phyloP scores from a whole-genome alignment of 2,329 filamentous ascomycete species.

The Phyllosticta capitalensis region DNA sequence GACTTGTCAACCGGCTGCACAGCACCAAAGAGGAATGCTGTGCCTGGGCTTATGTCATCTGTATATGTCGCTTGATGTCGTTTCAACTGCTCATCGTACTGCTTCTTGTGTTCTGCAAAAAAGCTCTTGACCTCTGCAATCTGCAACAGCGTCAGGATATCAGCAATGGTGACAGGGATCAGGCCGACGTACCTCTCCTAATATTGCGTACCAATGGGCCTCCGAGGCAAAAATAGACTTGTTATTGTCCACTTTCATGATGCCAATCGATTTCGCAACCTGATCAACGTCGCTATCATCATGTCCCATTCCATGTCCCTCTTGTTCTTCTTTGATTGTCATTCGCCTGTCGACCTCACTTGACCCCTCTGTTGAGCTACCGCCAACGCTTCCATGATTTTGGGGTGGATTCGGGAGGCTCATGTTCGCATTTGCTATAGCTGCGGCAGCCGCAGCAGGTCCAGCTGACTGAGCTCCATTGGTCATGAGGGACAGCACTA shows the following conservation, averaged over 20 bases:
- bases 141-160: constrained; percentile 28
- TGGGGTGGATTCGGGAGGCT: constrained; percentile 20
- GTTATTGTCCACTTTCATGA: constrained; percentile 45
- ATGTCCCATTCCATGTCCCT: constrained; percentile 20
- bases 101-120: constrained; percentile 77
- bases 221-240: constrained; percentile 41
- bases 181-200: constrained; percentile 36
- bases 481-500: constrained; percentile 91
- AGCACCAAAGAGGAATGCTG: constrained; percentile 70
- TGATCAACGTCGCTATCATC: constrained; percentile 55
- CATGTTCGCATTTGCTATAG: constrained; percentile 34
- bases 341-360: constrained; percentile 51
- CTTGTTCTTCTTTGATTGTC: constrained; percentile 42
- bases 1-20: constrained; percentile 58
- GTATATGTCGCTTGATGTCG: constrained; percentile 61
- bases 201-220: constrained; percentile 44
- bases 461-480: constrained; percentile 60
- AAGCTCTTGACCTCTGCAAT: constrained; percentile 92
- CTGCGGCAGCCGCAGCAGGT: constrained; percentile 49
- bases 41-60: constrained; percentile 49
- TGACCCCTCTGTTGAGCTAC: constrained; percentile 28
- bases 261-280: constrained; percentile 41
- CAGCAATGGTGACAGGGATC: background rate
- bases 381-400: constrained; percentile 28
- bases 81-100: constrained; percentile 72